These are phyloP conservation scores for Saccharomycopsis amapae DNA, from an alignment of 805 yeast genomes.

Conservation along the genomic window DNA sequence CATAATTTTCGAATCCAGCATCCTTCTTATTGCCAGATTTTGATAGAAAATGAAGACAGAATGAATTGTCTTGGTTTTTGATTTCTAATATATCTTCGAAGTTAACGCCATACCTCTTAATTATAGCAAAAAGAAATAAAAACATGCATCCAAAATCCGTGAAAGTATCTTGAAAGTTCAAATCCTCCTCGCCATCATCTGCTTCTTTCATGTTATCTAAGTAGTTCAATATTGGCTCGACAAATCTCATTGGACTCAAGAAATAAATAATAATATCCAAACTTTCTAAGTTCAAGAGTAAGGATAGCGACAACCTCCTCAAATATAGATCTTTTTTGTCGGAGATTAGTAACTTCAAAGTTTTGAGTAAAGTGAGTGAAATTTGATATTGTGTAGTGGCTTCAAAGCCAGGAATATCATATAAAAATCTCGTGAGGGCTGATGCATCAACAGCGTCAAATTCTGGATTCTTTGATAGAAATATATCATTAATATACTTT, in stretches of 20 bases:
- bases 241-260: slow-evolving; percentile 36
- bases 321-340: slow-evolving; percentile 38
- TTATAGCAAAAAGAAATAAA: slow-evolving; percentile 37
- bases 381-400: slow-evolving; percentile 40
- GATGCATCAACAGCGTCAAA: slow-evolving; percentile 47
- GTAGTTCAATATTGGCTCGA: slow-evolving; percentile 41
- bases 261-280: slow-evolving; percentile 40
- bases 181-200: slow-evolving; percentile 45
- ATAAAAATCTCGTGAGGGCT: slow-evolving; percentile 43
- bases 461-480: slow-evolving; percentile 39
- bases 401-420: slow-evolving; percentile 39
- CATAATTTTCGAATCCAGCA: neutral
- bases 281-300: slow-evolving; percentile 38
- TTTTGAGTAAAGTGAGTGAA: slow-evolving; percentile 30
- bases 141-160: slow-evolving; percentile 61
- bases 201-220: slow-evolving; percentile 37
- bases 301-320: slow-evolving; percentile 44
- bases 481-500: slow-evolving; percentile 26
- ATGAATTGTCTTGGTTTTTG: slow-evolving; percentile 2
- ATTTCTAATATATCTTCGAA: slow-evolving; percentile 24
- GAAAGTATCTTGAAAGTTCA: slow-evolving; percentile 57
- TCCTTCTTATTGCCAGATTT: slow-evolving; percentile 15
- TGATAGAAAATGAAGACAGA: slow-evolving; percentile 12
- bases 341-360: slow-evolving; percentile 32
- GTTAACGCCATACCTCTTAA: slow-evolving; percentile 33